phyloP scores from a whole-genome alignment of 73 alveolate genomes.

The Diophrys sp. region DNA sequence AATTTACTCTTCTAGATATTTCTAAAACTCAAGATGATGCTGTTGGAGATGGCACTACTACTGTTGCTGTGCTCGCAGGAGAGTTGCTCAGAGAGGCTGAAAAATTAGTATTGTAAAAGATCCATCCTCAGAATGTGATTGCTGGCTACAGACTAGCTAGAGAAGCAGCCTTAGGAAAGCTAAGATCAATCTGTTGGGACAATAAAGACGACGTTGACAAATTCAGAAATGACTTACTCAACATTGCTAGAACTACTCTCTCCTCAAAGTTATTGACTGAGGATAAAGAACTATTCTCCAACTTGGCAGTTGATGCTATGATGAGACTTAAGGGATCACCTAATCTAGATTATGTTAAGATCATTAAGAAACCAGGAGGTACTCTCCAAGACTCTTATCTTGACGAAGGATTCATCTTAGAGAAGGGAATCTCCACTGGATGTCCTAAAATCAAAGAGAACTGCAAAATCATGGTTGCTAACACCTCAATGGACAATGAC shows the following conservation, averaged over 20 bases:
- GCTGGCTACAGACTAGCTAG: constrained; percentile 94
- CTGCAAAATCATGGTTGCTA: constrained; percentile 90
- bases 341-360: constrained; percentile 86
- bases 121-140: constrained; percentile 92
- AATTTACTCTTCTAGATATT: constrained; percentile 66
- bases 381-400: constrained; percentile 91
- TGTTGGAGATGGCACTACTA: constrained; percentile 98
- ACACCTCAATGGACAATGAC: constrained; percentile 97
- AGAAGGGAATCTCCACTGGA: constrained; percentile 91
- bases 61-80: constrained; percentile 84
- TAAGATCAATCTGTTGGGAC: constrained; percentile 72
- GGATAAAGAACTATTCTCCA: constrained; percentile 94
- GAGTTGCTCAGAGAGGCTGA: constrained; percentile 97
- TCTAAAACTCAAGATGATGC: constrained; percentile 95
- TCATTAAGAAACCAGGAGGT: constrained; percentile 96
- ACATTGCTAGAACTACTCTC: constrained; percentile 95
- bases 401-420: constrained; percentile 96
- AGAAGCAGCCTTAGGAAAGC: constrained; percentile 83
- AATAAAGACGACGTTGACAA: constrained; percentile 68
- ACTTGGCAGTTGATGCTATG: constrained; percentile 96
- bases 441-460: constrained; percentile 82
- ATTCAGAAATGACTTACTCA: constrained; percentile 85
- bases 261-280: constrained; percentile 89
- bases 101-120: constrained; percentile 76
- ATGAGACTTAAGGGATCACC: constrained; percentile 89